Base-by-base conservation (phyloP, 2,329 filamentous ascomycete genomes). In the Paraphaeosphaeria sporulosa region DNA sequence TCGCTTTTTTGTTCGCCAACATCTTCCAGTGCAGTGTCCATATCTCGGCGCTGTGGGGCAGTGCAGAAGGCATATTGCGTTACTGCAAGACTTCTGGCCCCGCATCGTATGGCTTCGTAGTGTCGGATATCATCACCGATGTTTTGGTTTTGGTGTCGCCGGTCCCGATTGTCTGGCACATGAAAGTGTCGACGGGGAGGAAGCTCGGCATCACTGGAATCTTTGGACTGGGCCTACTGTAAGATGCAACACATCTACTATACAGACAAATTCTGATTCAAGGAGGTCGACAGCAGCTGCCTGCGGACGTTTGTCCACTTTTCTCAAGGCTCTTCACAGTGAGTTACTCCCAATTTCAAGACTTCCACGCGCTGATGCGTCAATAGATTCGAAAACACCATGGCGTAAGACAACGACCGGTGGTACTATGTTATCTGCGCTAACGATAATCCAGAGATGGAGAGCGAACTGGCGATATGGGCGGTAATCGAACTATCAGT, bases 41-140 rank as follows among this genome's bases (percentile, higher is more conserved):
- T n/a, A 2, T 52, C n/a, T 52, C 17, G 21, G 50, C 50, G 7
- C 10, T 52, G 21, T 52, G 50, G 50, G 38, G 10, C 5, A 32
- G 15, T 19, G 15, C 12, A 4, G 48, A 46, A 0, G 23, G n/a
- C 4, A 43, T 36, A 17, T 1, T 25, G 0, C 48, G n/a, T 5
- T 58, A 42, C n/a, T 50, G 48, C 17, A 43, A 42, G 15, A 25
- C 27, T 4, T 21, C 55, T 4, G 40, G 10, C 2, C 55, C 55
- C n/a, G 47, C 47, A 40, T 52, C 55, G 3, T 51, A 58, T 25
- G 55, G 55, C 1, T 58, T 58, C 21, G 47, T 47, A 17, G 47
- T 58, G 9, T 58, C 55, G 9, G 48, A 58, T 27, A 52, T 58
- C 36, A 46, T 58, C 23, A 58, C 55, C 38, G 48, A 58, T 32